Base-by-base conservation (phyloP, 2,329 filamentous ascomycete species). In the Alternaria sp. region DNA sequence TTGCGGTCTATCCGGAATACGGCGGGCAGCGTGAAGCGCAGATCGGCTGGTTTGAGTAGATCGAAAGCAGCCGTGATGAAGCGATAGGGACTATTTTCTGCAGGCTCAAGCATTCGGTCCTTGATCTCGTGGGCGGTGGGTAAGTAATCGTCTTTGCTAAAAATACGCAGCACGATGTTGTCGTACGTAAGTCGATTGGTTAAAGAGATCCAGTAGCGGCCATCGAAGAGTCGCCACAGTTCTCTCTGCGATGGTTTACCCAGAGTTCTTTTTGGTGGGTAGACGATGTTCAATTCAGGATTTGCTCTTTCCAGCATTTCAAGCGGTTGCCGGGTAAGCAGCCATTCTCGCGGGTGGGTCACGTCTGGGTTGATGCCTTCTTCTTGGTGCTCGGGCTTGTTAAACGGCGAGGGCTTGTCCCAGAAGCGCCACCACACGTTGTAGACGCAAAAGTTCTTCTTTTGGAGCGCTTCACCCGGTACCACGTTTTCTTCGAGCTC, bases 121-220 rank as follows among this genome's bases (percentile, higher is more conserved):
- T 46, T 57, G 28, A 57, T 46, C 43, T 60, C 28, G 6, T 56
- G 46, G 11, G 60, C 45, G 0, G 53, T 23, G 10, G 65, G 55
- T 12, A 72, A 51, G 30, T 59, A 47, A 5, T 78, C 72, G 15
- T 61, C 44, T 17, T 63, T 58, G 4, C 62, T 49, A 26, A 80
- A 67, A 15, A 64, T 54, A 12, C 85, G 83, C 19, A 87, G 66
- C 2, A 77, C 63, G 6, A 86, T 61, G 1, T 67, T 61, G 23
- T 69, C 63, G 2, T 65, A 51, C 2, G 71, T 71, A 5, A 68
- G 47, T n/a, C 36, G 59, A 17, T 84, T 79, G 26, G 74, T 70
- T 11, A 88, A 59, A 3, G 80, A 81, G 52, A 89, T 79, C 87
- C 87, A 89, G 73, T 81, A 88, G 19, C 87, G 81, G 50, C 83